Conservation (phyloP, 768 basidiomycete species). For the Podaxis rugospora region DNA sequence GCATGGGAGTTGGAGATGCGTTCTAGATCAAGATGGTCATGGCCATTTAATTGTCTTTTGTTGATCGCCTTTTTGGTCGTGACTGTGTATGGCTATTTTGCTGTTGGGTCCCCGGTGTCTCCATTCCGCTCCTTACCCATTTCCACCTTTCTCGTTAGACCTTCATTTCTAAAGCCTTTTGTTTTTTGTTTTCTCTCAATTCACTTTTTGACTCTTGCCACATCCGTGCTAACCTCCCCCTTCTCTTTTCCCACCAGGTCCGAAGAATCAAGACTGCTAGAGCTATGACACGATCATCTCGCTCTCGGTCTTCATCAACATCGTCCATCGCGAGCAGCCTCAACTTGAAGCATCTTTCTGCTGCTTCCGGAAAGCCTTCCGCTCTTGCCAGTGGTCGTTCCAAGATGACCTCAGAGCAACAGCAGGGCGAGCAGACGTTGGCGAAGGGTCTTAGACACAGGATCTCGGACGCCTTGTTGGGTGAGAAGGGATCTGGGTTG, state of each 20-base stretch:
- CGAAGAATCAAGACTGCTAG: constrained; percentile 66
- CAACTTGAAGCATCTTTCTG: constrained; percentile 28
- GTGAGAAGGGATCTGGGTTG: constrained; percentile 38
- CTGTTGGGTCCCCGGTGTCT: background rate
- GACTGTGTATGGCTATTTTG: background rate
- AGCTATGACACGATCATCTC: constrained; percentile 34
- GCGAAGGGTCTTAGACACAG: constrained; percentile 25
- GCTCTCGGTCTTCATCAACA: constrained; percentile 18
- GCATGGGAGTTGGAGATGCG: background rate
- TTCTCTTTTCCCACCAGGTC: constrained; percentile 38
- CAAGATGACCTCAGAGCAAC: background rate
- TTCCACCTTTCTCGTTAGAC: background rate
- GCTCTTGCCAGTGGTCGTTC: constrained; percentile 13
- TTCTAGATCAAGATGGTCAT: background rate
- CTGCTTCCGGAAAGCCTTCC: constrained; percentile 18
- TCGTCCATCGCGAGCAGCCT: constrained; percentile 18
- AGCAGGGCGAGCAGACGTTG: background rate
- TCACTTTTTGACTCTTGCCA: background rate
- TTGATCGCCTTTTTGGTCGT: background rate
- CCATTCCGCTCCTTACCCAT: background rate
- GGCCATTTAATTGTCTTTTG: background rate
- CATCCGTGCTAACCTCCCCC: constrained; percentile 8
- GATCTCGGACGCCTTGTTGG: constrained; percentile 24
- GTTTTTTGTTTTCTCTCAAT: background rate
- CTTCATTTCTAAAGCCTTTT: background rate